Conservation (phyloP, 192 early-diverging fungal genomes). For the Coemansia sp. region DNA sequence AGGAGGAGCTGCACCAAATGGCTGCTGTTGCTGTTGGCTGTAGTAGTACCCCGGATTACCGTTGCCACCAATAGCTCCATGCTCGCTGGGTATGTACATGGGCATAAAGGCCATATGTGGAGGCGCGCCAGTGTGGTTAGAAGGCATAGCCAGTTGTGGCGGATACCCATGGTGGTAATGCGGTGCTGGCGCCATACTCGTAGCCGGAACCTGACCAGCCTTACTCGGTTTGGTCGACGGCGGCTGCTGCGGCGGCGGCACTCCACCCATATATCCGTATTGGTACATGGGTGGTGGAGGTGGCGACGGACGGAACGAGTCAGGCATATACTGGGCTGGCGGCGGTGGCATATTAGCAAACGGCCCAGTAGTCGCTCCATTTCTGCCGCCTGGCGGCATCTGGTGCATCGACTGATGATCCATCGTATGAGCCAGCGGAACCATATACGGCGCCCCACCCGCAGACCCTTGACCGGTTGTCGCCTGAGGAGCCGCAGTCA, state of each 20-base stretch:
- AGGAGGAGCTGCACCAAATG: background rate
- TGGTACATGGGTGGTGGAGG: constrained; percentile 2
- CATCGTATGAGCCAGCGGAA: constrained; percentile 3
- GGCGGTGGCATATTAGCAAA: background rate
- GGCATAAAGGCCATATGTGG: constrained; percentile 25
- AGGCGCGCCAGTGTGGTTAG: background rate
- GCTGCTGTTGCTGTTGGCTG: background rate
- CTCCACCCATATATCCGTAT: background rate
- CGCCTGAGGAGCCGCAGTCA: constrained; percentile 4
- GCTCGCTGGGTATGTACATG: constrained; percentile 17
- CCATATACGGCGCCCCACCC: constrained; percentile 10
- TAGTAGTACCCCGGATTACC: constrained; percentile 11
- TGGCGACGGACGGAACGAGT: background rate
- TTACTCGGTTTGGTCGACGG: background rate
- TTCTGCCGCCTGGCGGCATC: background rate
- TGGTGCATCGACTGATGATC: background rate
- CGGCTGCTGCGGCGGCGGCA: background rate
- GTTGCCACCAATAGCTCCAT: background rate
- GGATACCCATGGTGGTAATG: constrained; percentile 7
- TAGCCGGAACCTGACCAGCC: background rate
- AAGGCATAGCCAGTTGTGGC: background rate
- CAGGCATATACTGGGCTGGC: constrained; percentile 2
- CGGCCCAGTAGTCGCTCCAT: background rate
- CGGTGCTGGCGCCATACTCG: background rate
- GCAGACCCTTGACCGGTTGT: background rate